Evolutionary conservation across 2,329 filamentous ascomycete genomes (phyloP), one percentile per base, ranked within the genome.

Genomic region (Cordyceps tenuipes): DNA sequence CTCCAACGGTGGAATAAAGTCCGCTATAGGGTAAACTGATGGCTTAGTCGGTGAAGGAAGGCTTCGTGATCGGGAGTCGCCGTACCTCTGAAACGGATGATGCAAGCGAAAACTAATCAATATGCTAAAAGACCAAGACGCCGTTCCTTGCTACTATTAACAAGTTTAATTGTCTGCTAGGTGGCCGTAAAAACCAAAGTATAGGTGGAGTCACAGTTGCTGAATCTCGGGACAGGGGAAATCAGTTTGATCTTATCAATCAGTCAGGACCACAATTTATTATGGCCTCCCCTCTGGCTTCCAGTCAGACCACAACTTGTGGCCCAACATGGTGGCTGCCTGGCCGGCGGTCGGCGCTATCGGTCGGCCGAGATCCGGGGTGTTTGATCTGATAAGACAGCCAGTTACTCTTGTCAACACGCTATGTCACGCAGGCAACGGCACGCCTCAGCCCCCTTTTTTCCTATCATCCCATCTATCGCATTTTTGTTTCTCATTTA

Each of bases 261-360:
- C 47, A 50, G 29, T 13, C 12, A 36, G 12, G 7, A 31, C 46
- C 26, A 29, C 29, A 29, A 29, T 29, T 29, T 5, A 23, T 29
- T 15, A 3, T 6, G 17, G 17, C 15, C 26, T 17, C 23, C n/a
- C 5, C 48, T 10, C 9, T 34, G 8, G n/a, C 9, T 10, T 19
- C 19, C 31, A 19, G 26, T 50, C 29, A 21, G 5, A 15, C n/a
- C 31, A 51, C 49, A 31, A 8, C 7, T 5, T 29, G 29, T 41
- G 3, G 47, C 65, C 59, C 4, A 12, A 5, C 12, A 36, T 50
- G 56, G 57, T 68, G 47, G 34, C 19, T 21, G 19, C 15, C 23
- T 44, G 17, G 15, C 36, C 52, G 52, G 23, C 26, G 21, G 41
- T 54, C n/a, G 23, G 39, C 52, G 23, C 52, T 54, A 54, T 54